Evolutionary conservation across 306 rosid species (phyloP).

Genomic region (Abrus pulchellus): DNA sequence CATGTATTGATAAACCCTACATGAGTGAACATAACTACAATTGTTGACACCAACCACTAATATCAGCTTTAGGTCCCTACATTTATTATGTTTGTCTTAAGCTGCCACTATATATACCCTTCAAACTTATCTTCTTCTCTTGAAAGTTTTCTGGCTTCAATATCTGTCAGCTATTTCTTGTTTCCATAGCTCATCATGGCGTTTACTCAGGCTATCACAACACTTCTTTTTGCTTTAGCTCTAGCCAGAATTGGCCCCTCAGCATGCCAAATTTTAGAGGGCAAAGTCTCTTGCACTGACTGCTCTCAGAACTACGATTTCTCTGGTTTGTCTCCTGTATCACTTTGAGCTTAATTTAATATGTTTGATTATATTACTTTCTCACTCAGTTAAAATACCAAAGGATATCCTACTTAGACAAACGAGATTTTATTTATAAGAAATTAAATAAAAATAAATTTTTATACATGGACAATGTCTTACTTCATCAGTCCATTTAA

Average conservation of each 20-base stretch:
- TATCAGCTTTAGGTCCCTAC: conserved; percentile 38
- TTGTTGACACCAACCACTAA: conserved; percentile 48
- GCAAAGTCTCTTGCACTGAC: conserved; percentile 78
- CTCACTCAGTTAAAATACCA: neutral
- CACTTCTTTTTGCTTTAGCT: conserved; percentile 59
- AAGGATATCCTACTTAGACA: neutral
- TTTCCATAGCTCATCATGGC: conserved; percentile 68
- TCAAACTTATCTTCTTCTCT: conserved; percentile 35
- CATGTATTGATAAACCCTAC: neutral
- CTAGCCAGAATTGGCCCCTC: conserved; percentile 58
- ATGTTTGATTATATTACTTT: too few relatives aligned
- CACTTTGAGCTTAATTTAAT: neutral
- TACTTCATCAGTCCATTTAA: too few relatives aligned
- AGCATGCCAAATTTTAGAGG: conserved; percentile 58
- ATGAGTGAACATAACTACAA: conserved; percentile 20
- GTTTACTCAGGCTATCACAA: conserved; percentile 47
- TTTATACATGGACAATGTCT: too few relatives aligned
- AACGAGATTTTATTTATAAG: too few relatives aligned
- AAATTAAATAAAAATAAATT: too few relatives aligned
- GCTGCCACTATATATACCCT: conserved; percentile 44
- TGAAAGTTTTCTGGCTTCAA: conserved; percentile 8
- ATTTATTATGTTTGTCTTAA: conserved; percentile 45
- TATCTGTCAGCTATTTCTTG: conserved; percentile 3
- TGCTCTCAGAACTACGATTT: conserved; percentile 60
- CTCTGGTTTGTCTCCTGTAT: conserved; percentile 63